Base-by-base conservation (phyloP, 768 basidiomycete species). In the Holtermanniella nyarrowii region DNA sequence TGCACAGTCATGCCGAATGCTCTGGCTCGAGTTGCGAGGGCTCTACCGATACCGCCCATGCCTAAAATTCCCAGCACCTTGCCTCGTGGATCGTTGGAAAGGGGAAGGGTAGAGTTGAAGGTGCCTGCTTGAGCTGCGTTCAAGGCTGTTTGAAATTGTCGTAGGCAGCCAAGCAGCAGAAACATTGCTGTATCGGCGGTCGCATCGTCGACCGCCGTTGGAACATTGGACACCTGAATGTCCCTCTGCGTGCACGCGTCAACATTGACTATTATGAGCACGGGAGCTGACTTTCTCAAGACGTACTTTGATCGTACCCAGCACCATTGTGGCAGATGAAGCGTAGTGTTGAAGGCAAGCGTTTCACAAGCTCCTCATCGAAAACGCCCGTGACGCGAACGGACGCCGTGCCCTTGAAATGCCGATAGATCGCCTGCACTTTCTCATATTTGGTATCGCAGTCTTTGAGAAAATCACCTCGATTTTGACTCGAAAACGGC, bases 81-180 rank as follows among this genome's bases (percentile, higher is more conserved):
- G 7, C 49, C 44, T 24, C 50, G 44, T 12, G 55, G 54, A 42
- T 50, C 51, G 26, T 51, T 42, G 24, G 50, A 51, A 5, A 51
- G 43, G 4, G 21, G n/a, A n/a, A 51, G 42, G 4, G 7, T 26
- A 14, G 42, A 18, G 26, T 51, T 51, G 43, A 51, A 51, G 3
- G 42, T 45, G 12, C 50, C 50, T 16, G 42, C 42, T n/a, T 18
- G 4, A n/a, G 50, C 50, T 26, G 27, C 4, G 4, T 37, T 21
- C 42, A 52, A 26, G 27, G 49, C 54, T 12, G 13, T 5, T 22
- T 42, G 20, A 39, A 47, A 56, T 56, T 85, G 82, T 41, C 86
- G 82, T 42, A 86, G 67, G 31, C 83, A 78, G 20, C 86, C 83
- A 60, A 91, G 78, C 57, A 91, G 70, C 46, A 93, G 80, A 68